These are phyloP conservation scores for Coprinellus aureogranulatus DNA, from an alignment of 768 basidiomycete genomes.

Conservation along the genomic window DNA sequence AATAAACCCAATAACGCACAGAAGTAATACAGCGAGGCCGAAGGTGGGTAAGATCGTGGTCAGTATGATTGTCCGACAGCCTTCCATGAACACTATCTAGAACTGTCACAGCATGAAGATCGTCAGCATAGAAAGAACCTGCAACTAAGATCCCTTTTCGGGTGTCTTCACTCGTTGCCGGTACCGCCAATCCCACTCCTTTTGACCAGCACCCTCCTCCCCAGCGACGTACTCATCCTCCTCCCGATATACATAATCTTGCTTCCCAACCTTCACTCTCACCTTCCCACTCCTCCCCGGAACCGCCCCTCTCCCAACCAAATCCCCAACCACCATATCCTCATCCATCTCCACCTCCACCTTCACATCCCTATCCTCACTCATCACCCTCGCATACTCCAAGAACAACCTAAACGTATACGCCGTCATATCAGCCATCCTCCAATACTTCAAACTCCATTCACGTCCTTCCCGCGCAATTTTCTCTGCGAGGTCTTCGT, in stretches of 20 bases:
- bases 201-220: neutral
- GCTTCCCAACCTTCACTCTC: neutral
- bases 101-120: no score
- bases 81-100: no score
- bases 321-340: neutral
- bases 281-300: neutral
- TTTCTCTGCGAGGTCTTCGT: constrained; percentile 54
- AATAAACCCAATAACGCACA: no score
- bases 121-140: no score
- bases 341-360: neutral
- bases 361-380: constrained; percentile 11
- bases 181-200: neutral
- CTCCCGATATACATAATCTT: constrained; percentile 5
- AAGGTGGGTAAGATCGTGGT: no score
- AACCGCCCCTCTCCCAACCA: neutral
- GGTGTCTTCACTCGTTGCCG: neutral
- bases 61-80: no score
- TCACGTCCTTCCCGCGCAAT: constrained; percentile 45
- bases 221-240: neutral
- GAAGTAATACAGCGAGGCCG: no score
- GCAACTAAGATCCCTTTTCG: no score
- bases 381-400: constrained; percentile 14
- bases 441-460: constrained; percentile 52
- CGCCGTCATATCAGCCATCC: constrained; percentile 49
- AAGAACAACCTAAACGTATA: constrained; percentile 40